Base-by-base conservation (phyloP, 164 flowering plant species). In the Sextonia rubra region DNA sequence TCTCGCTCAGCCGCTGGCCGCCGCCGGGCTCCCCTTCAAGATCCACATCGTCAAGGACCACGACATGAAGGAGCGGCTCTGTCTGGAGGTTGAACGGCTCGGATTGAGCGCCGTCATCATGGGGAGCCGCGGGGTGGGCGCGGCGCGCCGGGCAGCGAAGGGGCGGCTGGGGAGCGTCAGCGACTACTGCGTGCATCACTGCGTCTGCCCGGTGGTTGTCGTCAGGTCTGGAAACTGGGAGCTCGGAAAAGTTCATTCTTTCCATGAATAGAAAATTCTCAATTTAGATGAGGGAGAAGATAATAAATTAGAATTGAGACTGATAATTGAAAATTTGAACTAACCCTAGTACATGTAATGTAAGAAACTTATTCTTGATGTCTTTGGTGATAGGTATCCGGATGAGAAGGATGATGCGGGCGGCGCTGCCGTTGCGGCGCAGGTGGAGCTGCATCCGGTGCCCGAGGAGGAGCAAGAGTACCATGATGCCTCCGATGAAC, bases 201-300 rank as follows among this genome's bases (percentile, higher is more conserved):
- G 97, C 58, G 78, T 90, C 27, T 90, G 94, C 76, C 97, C 97
- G 0, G 97, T 91, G n/a, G 91, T 91, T 3, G 97, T 91, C 8
- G 92, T 91, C 24, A 72, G 94, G 66, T 82, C 67, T 71, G 44
- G 44, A 37, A 37, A 37, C 11, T 37, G 44, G 44, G 8, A 37
- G 11, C 44, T 8, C 11, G 8, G 8, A 37, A 37, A 8, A 37
- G 0, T 32, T 32, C 8, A 5, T 37, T 4, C 8, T 7, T 37
- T 37, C 8, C 44, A 37, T 37, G 44, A 37, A 37, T 4, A 4
- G 11, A 37, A 8, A 37, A 1, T 9, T 37, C 8, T 37, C 44
- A 32, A 32, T 6, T 32, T 32, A 32, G 5, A 32, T 37, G 44
- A 37, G 44, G 8, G 8, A 7, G 44, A 37, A 37, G 44, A 37